phyloP scores from a whole-genome alignment of 495 filamentous ascomycete species.

The Hyphodiscus hymeniophilus region DNA sequence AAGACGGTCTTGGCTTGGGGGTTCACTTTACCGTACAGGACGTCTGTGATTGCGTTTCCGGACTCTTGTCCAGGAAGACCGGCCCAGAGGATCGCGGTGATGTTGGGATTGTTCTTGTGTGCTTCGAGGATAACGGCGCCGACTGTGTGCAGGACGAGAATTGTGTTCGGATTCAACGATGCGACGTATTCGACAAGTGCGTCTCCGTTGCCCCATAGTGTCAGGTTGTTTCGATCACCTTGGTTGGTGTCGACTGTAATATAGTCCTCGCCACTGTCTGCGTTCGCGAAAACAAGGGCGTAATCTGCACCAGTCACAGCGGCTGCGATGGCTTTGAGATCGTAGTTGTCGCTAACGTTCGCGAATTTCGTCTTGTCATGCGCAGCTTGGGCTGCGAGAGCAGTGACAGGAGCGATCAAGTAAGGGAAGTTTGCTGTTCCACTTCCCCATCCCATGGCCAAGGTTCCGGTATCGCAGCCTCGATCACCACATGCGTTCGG shows the following conservation, averaged over 20 bases:
- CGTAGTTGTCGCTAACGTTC: slow-evolving; percentile 70
- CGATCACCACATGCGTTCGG: slow-evolving; percentile 80
- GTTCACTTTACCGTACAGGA: slow-evolving; percentile 85
- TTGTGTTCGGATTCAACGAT: slow-evolving; percentile 74
- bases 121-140: slow-evolving; percentile 71
- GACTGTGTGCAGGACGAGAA: slow-evolving; percentile 83
- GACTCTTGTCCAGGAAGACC: slow-evolving; percentile 89
- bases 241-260: slow-evolving; percentile 76
- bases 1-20: slow-evolving; percentile 82
- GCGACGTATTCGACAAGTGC: slow-evolving; percentile 70
- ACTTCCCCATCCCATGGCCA: slow-evolving; percentile 93
- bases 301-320: slow-evolving; percentile 61
- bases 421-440: slow-evolving; percentile 89
- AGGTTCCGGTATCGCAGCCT: slow-evolving; percentile 77
- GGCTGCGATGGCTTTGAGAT: slow-evolving; percentile 44
- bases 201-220: slow-evolving; percentile 78
- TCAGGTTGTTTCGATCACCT: slow-evolving; percentile 91
- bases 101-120: slow-evolving; percentile 78
- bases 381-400: slow-evolving; percentile 67
- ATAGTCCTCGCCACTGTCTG: slow-evolving; percentile 81
- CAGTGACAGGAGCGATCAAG: slow-evolving; percentile 77
- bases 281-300: slow-evolving; percentile 82
- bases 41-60: slow-evolving; percentile 81
- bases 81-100: slow-evolving; percentile 92
- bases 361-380: slow-evolving; percentile 55